A percentile compares a stretch with the other conserved stretches of the same genome.
These are phyloP conservation scores for Cyphellophora europaea DNA, from an alignment of 2,329 filamentous ascomycete species.

Conservation along the genomic window DNA sequence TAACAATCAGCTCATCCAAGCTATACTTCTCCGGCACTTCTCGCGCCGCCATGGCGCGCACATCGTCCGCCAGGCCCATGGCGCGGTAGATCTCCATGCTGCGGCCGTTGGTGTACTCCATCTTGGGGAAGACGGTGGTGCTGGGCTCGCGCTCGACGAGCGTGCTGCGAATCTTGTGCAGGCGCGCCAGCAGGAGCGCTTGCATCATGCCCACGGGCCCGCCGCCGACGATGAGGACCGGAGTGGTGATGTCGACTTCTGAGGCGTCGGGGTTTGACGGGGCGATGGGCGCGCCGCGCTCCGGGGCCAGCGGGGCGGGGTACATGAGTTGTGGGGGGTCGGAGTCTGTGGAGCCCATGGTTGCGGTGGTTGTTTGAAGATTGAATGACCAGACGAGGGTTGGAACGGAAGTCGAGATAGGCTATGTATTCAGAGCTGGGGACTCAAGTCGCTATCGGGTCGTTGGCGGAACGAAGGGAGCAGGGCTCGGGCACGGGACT, in stretches of 20 bases:
- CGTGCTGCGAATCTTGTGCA: constrained; percentile 14
- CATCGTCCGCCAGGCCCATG: constrained; percentile 9
- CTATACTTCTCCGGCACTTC: neutral
- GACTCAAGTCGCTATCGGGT: no score
- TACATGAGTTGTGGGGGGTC: neutral
- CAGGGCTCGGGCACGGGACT: no score
- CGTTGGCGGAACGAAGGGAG: no score
- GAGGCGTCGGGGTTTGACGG: neutral
- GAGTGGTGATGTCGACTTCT: neutral
- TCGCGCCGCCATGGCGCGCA: constrained; percentile 5
- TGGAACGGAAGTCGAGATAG: no score
- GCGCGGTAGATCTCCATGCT: constrained; percentile 26
- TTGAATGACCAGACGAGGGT: no score
- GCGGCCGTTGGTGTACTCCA: constrained; percentile 28
- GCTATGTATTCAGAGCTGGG: no score
- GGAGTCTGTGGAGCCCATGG: neutral
- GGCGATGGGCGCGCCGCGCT: neutral
- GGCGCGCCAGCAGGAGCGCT: constrained; percentile 18
- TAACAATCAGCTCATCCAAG: neutral
- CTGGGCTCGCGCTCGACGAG: constrained; percentile 20
- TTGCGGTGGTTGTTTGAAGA: no score
- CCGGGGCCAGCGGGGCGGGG: neutral
- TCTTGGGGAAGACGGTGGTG: constrained; percentile 27
- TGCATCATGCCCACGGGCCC: constrained; percentile 37
- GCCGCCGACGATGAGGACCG: constrained; percentile 37